Percentiles rank a stretch among this genome's conserved stretches.
These are phyloP conservation scores for Tylopilus orsonianus DNA, from an alignment of 1,284 basidiomycete species.

Conservation along the genomic window DNA sequence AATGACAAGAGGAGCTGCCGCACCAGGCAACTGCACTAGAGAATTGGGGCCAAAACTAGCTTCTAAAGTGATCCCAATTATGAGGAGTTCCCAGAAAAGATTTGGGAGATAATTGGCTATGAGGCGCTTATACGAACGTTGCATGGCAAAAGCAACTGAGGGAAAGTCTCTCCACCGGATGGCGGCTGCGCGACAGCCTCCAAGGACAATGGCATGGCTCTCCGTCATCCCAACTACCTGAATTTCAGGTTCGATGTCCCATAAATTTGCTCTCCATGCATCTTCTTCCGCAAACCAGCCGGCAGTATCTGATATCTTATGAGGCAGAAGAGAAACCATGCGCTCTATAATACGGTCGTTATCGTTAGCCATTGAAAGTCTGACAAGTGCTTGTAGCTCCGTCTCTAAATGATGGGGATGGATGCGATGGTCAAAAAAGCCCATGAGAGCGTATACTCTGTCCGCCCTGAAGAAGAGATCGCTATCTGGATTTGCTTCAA, in stretches of 20 bases:
- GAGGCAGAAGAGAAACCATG: constrained; percentile 25
- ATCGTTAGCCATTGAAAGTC: constrained; percentile 32
- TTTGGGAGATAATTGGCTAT: constrained; percentile 16
- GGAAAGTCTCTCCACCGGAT: constrained; percentile 32
- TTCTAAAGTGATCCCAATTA: background rate
- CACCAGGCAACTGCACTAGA: background rate
- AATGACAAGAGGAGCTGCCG: background rate
- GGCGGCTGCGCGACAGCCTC: constrained; percentile 26
- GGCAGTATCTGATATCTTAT: background rate
- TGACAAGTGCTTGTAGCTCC: constrained; percentile 25
- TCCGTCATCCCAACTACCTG: constrained; percentile 29
- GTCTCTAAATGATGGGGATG: constrained; percentile 22
- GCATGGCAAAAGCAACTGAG: constrained; percentile 17
- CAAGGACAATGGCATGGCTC: constrained; percentile 24
- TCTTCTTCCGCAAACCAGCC: constrained; percentile 27
- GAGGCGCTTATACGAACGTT: constrained; percentile 15
- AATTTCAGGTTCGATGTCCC: constrained; percentile 28
- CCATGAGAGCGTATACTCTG: constrained; percentile 31
- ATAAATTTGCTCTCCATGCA: constrained; percentile 20
- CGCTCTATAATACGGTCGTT: constrained; percentile 28
- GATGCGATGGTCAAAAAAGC: constrained; percentile 31
- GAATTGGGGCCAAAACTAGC: background rate
- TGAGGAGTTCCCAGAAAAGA: constrained; percentile 7
- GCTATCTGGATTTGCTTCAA: background rate
- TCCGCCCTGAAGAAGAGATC: constrained; percentile 15